A percentile compares a stretch with the other conserved stretches of the same genome.
Evolutionary conservation across 164 flowering plant genomes (phyloP).

Genomic region (Houttuynia cordata): DNA sequence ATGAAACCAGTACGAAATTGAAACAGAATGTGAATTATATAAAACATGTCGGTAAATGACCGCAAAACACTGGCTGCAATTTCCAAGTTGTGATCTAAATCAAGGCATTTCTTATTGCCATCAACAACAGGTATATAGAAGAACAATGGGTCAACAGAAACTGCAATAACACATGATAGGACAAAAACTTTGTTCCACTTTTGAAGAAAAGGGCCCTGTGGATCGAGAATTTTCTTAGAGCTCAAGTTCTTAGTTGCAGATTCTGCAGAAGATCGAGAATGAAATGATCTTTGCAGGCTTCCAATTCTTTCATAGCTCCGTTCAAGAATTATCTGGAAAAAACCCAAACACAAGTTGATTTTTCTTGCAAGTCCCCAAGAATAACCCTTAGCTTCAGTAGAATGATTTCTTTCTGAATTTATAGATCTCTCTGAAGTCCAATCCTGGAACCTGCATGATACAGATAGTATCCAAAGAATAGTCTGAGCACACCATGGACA

Average conservation of each 20-base stretch:
- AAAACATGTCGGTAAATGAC: conserved; percentile 66
- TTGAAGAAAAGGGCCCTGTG: conserved; percentile 75
- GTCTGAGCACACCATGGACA: neutral
- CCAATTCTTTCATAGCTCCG: conserved; percentile 39
- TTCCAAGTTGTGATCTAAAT: conserved; percentile 48
- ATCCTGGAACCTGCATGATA: conserved; percentile 35
- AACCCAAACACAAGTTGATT: conserved; percentile 28
- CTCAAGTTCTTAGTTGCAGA: conserved; percentile 15
- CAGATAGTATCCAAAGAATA: neutral
- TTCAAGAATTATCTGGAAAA: conserved; percentile 33
- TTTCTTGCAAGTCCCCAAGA: conserved; percentile 19
- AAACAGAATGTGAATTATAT: conserved; percentile 60
- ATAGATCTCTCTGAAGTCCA: conserved; percentile 31
- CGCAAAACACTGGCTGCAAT: conserved; percentile 57
- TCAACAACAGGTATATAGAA: conserved; percentile 66
- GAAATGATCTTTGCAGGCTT: conserved; percentile 25
- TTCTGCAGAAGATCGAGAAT: conserved; percentile 20
- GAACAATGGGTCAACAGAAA: conserved; percentile 80
- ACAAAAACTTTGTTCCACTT: conserved; percentile 88
- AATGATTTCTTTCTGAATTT: conserved; percentile 22
- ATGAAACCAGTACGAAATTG: conserved; percentile 86
- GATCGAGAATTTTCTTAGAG: conserved; percentile 57
- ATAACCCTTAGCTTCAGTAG: conserved; percentile 9
- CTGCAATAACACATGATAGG: conserved; percentile 65
- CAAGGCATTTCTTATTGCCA: conserved; percentile 39